Evolutionary conservation across 139 green algal genomes (phyloP).

Genomic region (Tetraselmis striata): DNA sequence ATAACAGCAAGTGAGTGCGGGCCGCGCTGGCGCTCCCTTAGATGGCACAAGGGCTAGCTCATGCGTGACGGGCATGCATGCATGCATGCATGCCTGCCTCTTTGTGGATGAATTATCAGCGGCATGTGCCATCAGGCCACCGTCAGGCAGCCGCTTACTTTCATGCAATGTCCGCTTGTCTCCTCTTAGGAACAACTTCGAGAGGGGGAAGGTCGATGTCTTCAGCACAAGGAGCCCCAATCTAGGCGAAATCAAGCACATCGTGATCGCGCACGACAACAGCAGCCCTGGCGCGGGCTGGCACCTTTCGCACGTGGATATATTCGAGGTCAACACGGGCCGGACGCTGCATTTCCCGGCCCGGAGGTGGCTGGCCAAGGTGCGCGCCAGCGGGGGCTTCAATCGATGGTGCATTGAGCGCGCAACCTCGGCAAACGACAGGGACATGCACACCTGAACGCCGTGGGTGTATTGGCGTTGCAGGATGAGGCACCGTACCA

Average conservation of each 20-base stretch:
- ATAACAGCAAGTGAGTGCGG: slow-evolving; percentile 23
- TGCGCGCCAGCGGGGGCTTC: too few species aligned
- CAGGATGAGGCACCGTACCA: slow-evolving; percentile 39
- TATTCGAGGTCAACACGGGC: slow-evolving; percentile 34
- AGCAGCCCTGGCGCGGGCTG: slow-evolving; percentile 6
- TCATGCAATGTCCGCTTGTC: background rate
- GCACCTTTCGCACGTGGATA: slow-evolving; percentile 21
- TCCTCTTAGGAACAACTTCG: slow-evolving; percentile 14
- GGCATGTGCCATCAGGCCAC: too few species aligned
- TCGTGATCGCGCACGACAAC: slow-evolving; percentile 44
- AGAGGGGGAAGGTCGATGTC: slow-evolving; percentile 24
- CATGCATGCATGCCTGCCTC: too few species aligned
- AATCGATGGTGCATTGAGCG: too few species aligned
- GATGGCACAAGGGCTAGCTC: too few species aligned
- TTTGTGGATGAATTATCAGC: too few species aligned
- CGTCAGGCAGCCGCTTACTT: too few species aligned
- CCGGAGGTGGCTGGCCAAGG: slow-evolving; percentile 39
- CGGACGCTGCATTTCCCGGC: slow-evolving; percentile 31
- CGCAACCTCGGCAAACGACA: too few species aligned
- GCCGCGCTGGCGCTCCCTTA: too few species aligned
- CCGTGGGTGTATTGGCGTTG: too few species aligned
- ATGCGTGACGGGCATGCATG: too few species aligned
- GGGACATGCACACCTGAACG: too few species aligned
- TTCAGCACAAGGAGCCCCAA: slow-evolving; percentile 37
- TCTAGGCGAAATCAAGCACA: slow-evolving; percentile 29